Evolutionary conservation across 192 early-diverging fungal genomes (phyloP).

Genomic region (Backusella macrospora): DNA sequence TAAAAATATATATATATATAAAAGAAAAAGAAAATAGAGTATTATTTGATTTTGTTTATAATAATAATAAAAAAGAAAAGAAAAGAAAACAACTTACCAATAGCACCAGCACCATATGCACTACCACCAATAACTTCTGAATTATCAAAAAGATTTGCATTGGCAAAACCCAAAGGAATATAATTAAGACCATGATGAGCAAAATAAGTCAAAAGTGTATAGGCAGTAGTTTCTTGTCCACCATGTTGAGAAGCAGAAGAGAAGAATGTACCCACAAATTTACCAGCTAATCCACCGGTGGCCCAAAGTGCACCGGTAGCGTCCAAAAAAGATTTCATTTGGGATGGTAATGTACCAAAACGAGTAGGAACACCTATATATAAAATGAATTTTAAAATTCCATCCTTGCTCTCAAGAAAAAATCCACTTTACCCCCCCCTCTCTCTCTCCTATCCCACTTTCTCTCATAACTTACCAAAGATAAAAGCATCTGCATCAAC

Average conservation of each 20-base stretch:
- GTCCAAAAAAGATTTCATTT: conserved; percentile 63
- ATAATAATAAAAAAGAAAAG: too few species aligned
- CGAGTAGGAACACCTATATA: conserved; percentile 60
- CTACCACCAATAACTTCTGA: conserved; percentile 28
- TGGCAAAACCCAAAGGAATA: conserved; percentile 66
- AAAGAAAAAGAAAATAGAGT: too few species aligned
- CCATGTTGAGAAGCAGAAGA: conserved; percentile 76
- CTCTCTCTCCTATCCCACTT: neutral
- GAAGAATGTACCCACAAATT: conserved; percentile 74
- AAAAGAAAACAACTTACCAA: conserved; percentile 17
- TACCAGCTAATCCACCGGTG: conserved; percentile 63
- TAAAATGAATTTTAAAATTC: too few species aligned
- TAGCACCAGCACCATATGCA: conserved; percentile 34
- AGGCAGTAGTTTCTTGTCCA: conserved; percentile 76
- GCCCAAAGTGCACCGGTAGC: conserved; percentile 44
- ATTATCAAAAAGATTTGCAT: conserved; percentile 53
- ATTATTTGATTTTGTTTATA: too few species aligned
- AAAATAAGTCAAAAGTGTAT: conserved; percentile 63
- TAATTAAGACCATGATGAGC: conserved; percentile 79
- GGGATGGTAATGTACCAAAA: conserved; percentile 72
- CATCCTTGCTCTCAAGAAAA: too few species aligned
- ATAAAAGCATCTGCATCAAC: conserved; percentile 54
- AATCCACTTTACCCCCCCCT: too few species aligned
- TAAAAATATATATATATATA: too few species aligned
- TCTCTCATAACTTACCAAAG: conserved; percentile 47